Conservation (phyloP, 2,329 filamentous ascomycete genomes). For the Colletotrichum sublineola region DNA sequence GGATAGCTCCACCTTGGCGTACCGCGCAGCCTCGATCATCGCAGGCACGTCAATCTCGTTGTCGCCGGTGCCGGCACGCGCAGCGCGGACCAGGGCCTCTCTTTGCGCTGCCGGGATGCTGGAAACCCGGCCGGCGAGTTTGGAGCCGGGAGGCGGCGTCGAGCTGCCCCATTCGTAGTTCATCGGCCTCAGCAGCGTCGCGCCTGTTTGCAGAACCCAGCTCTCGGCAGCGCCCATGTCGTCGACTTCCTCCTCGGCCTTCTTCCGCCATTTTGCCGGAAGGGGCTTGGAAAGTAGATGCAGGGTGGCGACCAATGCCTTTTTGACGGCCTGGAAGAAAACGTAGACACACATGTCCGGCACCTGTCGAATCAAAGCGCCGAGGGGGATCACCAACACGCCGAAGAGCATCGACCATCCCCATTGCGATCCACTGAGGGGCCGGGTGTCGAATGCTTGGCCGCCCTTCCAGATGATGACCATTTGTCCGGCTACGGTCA, state of each 20-base stretch:
- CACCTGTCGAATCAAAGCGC: slow-evolving; percentile 57
- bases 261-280: slow-evolving; percentile 41
- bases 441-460: slow-evolving; percentile 72
- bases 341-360: slow-evolving; percentile 58
- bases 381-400: slow-evolving; percentile 74
- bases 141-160: slow-evolving; percentile 32
- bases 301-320: slow-evolving; percentile 47
- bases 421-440: slow-evolving; percentile 76
- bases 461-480: slow-evolving; percentile 80
- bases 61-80: slow-evolving; percentile 21
- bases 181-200: slow-evolving; percentile 44
- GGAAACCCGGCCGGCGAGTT: slow-evolving; percentile 38
- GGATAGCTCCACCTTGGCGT: slow-evolving; percentile 26
- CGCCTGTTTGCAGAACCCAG: slow-evolving; percentile 46
- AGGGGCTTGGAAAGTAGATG: slow-evolving; percentile 40
- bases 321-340: slow-evolving; percentile 46
- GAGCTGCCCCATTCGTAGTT: slow-evolving; percentile 45
- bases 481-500: slow-evolving; percentile 79
- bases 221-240: slow-evolving; percentile 42
- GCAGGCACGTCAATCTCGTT: slow-evolving; percentile 41
- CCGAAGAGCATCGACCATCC: slow-evolving; percentile 78
- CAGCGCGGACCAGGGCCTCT: slow-evolving; percentile 41
- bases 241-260: slow-evolving; percentile 35
- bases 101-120: slow-evolving; percentile 45
- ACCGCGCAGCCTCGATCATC: slow-evolving; percentile 37